Conservation (phyloP, 2,329 filamentous ascomycete species). For the Colletotrichum endophyticum region DNA sequence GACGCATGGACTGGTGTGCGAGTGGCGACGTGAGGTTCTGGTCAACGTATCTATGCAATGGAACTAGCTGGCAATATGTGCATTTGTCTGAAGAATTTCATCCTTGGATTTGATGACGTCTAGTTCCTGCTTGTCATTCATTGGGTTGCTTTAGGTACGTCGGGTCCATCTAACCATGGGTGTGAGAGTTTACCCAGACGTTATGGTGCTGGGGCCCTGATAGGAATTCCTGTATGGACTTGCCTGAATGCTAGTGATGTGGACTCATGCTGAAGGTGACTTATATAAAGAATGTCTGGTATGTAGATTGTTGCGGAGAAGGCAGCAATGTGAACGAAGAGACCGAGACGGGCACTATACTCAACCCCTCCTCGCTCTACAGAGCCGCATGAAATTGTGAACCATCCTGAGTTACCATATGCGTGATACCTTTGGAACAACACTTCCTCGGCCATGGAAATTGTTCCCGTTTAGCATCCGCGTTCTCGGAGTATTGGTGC, state of each 20-base stretch:
- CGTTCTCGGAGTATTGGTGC: not conserved
- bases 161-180: too few species aligned
- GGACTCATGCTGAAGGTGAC: too few species aligned
- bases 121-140: too few species aligned
- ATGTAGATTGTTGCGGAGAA: fast-evolving
- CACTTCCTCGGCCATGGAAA: fast-evolving
- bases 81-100: too few species aligned
- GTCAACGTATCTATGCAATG: too few species aligned
- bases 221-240: too few species aligned
- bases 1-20: too few species aligned
- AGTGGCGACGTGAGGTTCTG: too few species aligned
- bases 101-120: too few species aligned
- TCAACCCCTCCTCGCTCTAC: not conserved
- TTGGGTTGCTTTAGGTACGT: not conserved
- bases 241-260: fast-evolving
- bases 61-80: too few species aligned
- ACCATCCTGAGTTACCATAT: fast-evolving
- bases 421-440: fast-evolving
- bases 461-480: not conserved
- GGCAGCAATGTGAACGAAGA: not conserved
- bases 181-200: too few species aligned
- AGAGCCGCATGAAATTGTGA: fast-evolving
- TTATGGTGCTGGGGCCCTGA: fast-evolving
- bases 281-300: too few species aligned
- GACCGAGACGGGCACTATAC: not conserved